Conservation (phyloP, 2,329 filamentous ascomycete genomes). For the Aspergillus persii region DNA sequence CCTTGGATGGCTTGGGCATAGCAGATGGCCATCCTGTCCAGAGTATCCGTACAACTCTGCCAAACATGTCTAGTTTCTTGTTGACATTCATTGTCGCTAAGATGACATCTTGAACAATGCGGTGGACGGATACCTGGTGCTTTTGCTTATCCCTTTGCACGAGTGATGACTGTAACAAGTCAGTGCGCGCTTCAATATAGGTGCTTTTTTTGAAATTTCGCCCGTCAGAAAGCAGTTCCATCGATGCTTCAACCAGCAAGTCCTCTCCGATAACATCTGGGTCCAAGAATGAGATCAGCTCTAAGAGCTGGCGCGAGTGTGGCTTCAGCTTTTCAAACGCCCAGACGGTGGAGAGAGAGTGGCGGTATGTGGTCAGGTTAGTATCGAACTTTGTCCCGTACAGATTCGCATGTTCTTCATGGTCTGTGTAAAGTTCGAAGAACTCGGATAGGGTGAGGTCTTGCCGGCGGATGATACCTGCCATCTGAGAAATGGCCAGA, state of each 20-base stretch:
- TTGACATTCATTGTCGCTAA: constrained; percentile 18
- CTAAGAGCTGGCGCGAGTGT: neutral
- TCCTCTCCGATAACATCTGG: constrained; percentile 1
- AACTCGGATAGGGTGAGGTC: constrained; percentile 3
- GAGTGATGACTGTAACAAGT: constrained; percentile 25
- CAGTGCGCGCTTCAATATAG: constrained; percentile 22
- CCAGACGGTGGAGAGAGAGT: constrained; percentile 3
- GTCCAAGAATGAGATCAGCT: neutral
- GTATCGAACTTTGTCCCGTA: constrained; percentile 3
- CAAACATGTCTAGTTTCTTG: constrained; percentile 13
- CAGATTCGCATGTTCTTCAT: constrained; percentile 2
- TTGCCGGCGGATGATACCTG: constrained; percentile 3
- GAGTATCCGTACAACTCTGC: constrained; percentile 13
- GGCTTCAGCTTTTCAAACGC: constrained; percentile 2
- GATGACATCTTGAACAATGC: constrained; percentile 27
- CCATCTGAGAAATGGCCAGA: constrained; percentile 6
- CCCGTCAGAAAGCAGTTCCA: constrained; percentile 2
- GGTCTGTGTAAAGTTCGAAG: constrained; percentile 1
- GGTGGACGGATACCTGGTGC: constrained; percentile 22
- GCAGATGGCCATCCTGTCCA: constrained; percentile 21
- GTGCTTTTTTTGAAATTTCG: constrained; percentile 8
- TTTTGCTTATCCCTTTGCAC: constrained; percentile 21
- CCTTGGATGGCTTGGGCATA: constrained; percentile 20
- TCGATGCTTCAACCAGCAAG: neutral
- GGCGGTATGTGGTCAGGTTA: neutral